phyloP scores from a whole-genome alignment of 225 moss, liverwort and hornwort species.

The Pleurozium schreberi region DNA sequence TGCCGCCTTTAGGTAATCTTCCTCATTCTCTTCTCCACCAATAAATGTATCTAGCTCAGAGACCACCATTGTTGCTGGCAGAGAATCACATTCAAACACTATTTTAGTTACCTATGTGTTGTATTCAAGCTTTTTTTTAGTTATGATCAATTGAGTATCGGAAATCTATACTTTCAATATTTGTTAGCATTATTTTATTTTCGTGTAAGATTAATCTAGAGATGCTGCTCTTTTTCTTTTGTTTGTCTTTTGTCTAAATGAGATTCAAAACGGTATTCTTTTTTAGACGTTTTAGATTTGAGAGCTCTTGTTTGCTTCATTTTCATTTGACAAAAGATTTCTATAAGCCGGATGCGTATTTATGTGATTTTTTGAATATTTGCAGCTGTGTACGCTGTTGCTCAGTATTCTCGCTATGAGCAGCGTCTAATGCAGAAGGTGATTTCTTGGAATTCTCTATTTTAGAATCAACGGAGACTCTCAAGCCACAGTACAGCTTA shows the following conservation, averaged over 20 bases:
- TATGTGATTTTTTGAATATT: not conserved
- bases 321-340: not conserved
- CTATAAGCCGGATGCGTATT: not conserved
- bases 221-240: not conserved
- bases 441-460: not conserved
- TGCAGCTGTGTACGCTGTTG: constrained; percentile 59
- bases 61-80: not conserved
- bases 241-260: not conserved
- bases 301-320: not conserved
- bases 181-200: not conserved
- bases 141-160: not conserved
- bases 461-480: not conserved
- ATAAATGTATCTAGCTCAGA: not conserved
- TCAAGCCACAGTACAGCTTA: not conserved
- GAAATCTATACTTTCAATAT: not conserved
- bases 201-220: not conserved
- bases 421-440: constrained; percentile 77
- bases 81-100: not conserved
- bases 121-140: not conserved
- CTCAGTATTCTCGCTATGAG: constrained; percentile 57
- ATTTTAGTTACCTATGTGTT: not conserved
- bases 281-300: not conserved
- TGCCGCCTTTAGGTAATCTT: constrained; percentile 56
- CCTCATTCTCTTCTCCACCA: not conserved
- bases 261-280: not conserved